Base-by-base conservation (phyloP, 495 filamentous ascomycete genomes). In the Parmelia sp. region DNA sequence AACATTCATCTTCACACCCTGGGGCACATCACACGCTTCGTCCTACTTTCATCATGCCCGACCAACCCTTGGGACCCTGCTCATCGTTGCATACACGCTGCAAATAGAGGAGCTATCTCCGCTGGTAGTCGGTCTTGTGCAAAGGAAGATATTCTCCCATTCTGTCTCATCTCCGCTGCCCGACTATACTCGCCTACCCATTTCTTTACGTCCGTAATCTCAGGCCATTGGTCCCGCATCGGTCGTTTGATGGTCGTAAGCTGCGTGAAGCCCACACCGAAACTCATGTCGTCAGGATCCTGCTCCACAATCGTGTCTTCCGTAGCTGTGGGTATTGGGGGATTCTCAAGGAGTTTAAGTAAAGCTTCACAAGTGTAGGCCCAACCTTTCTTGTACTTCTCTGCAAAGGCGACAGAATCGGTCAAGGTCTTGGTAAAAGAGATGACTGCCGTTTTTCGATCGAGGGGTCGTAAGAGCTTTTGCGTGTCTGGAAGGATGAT, bases 391-490 rank as follows among this genome's bases (percentile, higher is more conserved):
- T 85, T 84, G 64, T 87, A 85, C 51, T 84, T 83, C 59, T 83
- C 80, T 10, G 86, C 88, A 67, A 99, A 96, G 1, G 88, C 86
- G 47, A 83, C 74, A 23, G 89, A 94, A 73, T 91, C 90, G 64
- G 89, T 84, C 42, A 97, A 77, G 8, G 90, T 94, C 77, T 94
- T 96, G 42, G 91, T 91, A 68, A 96, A 85, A 17, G 92, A 95
- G 53, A 97, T 80, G 27, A 97, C 92, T 14, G 92, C 95, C 4
- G 88, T 87, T 75, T 99, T 99, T 64, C 95, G 92, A 72, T 97
- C 95, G 40, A 88, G 74, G 0, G 95, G 91, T 21, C 90, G 84
- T 7, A 86, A 83, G n/a, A 97, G 83, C 74, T 90, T 89, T 71
- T 90, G 86, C 4, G 94, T 95, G 57, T 90, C 88, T 2, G 92